Evolutionary conservation across 176 grass and related monocot species (phyloP), one percentile per base, ranked within the genome.

Genomic region (Avena atlantica): DNA sequence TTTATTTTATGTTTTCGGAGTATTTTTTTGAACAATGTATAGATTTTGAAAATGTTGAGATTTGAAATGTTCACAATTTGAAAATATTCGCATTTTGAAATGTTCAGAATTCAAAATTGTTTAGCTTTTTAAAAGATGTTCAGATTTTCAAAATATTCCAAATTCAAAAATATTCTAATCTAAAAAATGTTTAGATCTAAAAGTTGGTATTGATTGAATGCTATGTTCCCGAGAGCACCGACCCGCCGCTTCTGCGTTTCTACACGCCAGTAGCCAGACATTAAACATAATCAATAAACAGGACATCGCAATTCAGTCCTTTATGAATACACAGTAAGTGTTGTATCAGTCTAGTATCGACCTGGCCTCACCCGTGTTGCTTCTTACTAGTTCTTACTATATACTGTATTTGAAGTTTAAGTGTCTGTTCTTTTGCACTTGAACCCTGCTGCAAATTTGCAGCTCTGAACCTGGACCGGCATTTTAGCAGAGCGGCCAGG

Each of bases 381-480:
- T 19, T 55, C 16, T 55, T 34, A 34, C 31, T 34, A 34, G 29
- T 31, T 31, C 29, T 31, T 31, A 31, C 29, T 31, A 31, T n/a
- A n/a, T n/a, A n/a, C n/a, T 34, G 4, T 34, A 34, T 34, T 34
- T 34, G 90, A 97, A 49, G n/a, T 92, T 80, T 49, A 19, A 21
- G 45, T 15, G 40, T 14, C 4, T 76, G 3, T 50, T 85, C 12
- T 64, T 85, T 44, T 44, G 42, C 42, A 44, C 42, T 0, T 34
- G 44, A 86, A 64, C 16, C 82, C 53, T 83, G 29, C 44, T 34
- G 58, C 72, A 63, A 72, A 55, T 2, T 4, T 83, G 72, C 60
- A 97, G 94, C 61, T 97, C 94, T 91, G 85, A 87, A 76, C 90
- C 90, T 45, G 92, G 79, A 74, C 76, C 70, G 0, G 83, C 77